Evolutionary conservation across 345 rosid genomes (phyloP), one percentile per base, ranked within the genome.

Genomic region (Geranium brycei): DNA sequence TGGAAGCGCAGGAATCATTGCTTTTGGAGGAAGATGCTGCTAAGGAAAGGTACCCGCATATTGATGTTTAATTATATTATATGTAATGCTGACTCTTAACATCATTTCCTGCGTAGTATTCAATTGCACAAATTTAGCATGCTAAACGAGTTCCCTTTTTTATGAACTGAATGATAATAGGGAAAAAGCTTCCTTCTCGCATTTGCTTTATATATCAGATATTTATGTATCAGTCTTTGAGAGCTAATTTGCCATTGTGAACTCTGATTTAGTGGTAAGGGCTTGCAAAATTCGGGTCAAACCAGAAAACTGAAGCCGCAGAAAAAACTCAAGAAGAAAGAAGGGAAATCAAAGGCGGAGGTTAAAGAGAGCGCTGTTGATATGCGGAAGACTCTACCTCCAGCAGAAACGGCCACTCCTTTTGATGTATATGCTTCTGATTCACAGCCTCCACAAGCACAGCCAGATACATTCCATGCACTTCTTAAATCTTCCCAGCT

Each of bases 21-120:
- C 82, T 95, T 74, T 97, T 91, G 78, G 99, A 95, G 77, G 97
- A 95, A 80, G 99, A 91, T 82, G 95, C 95, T 71, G 89, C 92
- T 55, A 91, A 72, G 71, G 85, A 82, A 79, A 95, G 95, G 99
- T 91, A 70, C 30, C 67, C 64, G 41, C 68, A 30, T 64, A 30
- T 17, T 38, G 16, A 55, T 58, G 30, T 62, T 19, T 31, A 23
- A 23, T 23, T 23, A 23, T 23, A 23, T 35, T 3, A 7, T 35
- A 35, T 35, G 41, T 35, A 35, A 35, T 35, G 28, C 28, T 23
- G 28, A 23, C 28, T 23, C 30, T 64, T 30, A 18, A 31, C 15
- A 15, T 64, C 31, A 58, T 64, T 57, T 41, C 17, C 28, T 5
- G 15, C 10, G 19, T 23, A 19, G 55, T 64, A 30, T 38, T 60